phyloP scores from a whole-genome alignment of 352 stramenopile species.

The Globisporangium alternatum region DNA sequence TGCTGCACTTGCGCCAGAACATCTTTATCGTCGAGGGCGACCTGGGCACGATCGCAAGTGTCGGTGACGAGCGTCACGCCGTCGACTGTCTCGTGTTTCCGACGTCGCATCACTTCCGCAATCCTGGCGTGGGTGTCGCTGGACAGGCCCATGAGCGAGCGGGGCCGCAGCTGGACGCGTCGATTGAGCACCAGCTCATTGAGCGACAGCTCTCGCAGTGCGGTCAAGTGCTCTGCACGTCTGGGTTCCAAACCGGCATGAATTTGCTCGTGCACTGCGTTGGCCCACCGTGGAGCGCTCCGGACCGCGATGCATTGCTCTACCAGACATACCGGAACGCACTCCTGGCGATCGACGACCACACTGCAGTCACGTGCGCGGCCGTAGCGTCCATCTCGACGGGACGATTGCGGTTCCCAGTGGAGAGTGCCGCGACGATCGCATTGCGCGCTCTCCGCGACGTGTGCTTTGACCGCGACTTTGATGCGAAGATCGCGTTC shows the following conservation, averaged over 20 bases:
- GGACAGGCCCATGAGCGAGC: constrained; percentile 48
- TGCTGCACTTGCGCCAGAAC: constrained; percentile 32
- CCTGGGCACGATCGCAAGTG: constrained; percentile 34
- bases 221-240: constrained; percentile 33
- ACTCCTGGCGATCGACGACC: constrained; percentile 26
- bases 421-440: constrained; percentile 32
- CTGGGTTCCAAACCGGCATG: constrained; percentile 38
- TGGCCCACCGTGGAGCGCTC: constrained; percentile 19
- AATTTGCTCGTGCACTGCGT: constrained; percentile 61
- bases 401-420: constrained; percentile 30
- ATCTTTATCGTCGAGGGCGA: constrained; percentile 43
- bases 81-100: constrained; percentile 70
- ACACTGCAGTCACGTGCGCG: constrained; percentile 30
- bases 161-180: constrained; percentile 25
- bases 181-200: constrained; percentile 6
- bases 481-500: constrained; percentile 41
- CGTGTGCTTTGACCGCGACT: constrained; percentile 32
- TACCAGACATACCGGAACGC: constrained; percentile 58
- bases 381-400: constrained; percentile 62
- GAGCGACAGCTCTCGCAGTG: not conserved
- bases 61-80: constrained; percentile 9
- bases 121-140: constrained; percentile 43
- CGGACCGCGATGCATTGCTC: constrained; percentile 21
- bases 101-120: constrained; percentile 34
- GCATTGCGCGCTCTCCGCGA: constrained; percentile 43